Base-by-base conservation (phyloP, 176 grass and related monocot species). In the Puccinellia tenuiflora region DNA sequence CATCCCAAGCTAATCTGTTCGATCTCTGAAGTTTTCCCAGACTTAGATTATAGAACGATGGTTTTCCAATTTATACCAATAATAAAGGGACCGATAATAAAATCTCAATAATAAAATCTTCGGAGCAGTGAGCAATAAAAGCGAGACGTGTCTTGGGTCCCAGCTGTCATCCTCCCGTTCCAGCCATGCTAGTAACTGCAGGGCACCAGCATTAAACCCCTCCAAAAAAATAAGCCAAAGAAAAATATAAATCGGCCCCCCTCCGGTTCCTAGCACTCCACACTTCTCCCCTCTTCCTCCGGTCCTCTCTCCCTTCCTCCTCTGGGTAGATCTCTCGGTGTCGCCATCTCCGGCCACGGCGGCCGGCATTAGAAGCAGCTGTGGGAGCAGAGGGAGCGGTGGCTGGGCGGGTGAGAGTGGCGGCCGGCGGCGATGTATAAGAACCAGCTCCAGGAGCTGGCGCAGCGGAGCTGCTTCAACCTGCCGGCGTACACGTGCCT, bases 381-480 rank as follows among this genome's bases (percentile, higher is more conserved):
- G 75, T 60, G 83, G 50, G 5, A 21, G 1, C 24, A n/a, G 39
- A 31, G 3, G 71, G 79, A 43, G 78, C 29, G 25, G 76, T 15
- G 47, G 47, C 28, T 7, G 65, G 52, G 35, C 24, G 40, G 47
- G 84, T 60, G 28, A 16, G 29, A 37, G 51, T 17, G 18, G 28
- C 11, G 39, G 79, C 51, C 28, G 53, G 68, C 51, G 54, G 89
- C 78, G 87, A 96, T 96, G 93, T 96, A 99, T 80, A 99, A 99
- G 86, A 96, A 99, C 78, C 97, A 99, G 86, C 79, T 99, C 61
- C 96, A 99, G 90, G 97, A 99, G 89, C 91, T 99, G 71, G 97
- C 97, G 81, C 97, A 99, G 84, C 91, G 93, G 80, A 99, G 97
- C 81, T 96, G 97, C 97, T 99, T 99, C 89, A 99, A 99, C 80